Base-by-base conservation (phyloP, 306 rosid genomes). In the Sesbania bispinosa region DNA sequence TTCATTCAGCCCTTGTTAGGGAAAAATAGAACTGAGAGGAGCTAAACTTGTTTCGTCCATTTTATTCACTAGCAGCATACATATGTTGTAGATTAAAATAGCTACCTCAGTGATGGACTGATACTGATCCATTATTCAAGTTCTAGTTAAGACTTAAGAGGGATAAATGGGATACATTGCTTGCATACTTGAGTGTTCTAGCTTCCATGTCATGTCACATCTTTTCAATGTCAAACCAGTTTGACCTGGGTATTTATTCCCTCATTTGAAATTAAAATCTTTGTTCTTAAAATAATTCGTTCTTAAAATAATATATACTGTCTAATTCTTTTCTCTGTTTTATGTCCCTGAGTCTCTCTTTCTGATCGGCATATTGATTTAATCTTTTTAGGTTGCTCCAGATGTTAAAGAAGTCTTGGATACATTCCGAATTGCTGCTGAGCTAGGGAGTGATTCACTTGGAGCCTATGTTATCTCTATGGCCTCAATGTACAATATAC, bases 391-490 rank as follows among this genome's bases (percentile, higher is more conserved):
- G 95, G 97, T 90, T 80, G 21, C 82, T 76, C 69, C 92, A 18
- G 96, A 88, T 64, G 79, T 86, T 63, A 71, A 67, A 75, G 96
- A 91, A 80, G 89, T 86, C 41, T 62, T 91, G 72, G 87, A 88
- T 73, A 85, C 96, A n/a, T 91, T 91, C 63, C 85, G 68, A 15
- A 75, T 89, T 55, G 86, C 92, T 70, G 89, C 92, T 43, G 90
- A 85, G 84, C 85, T 91, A 27, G 97, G 86, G 39, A 86, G 85
- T 61, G 96, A 89, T 67, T 86, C 95, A 18, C 92, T 89, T 69
- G 98, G 96, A 72, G 96, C 96, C 42, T 92, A 92, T 77, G 96
- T 92, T 81, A 92, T 92, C 74, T 92, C 98, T 38, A 92, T 92
- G 98, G 98, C 98, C 27, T 86, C 98, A 59, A 82, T 59, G 96